These are phyloP conservation scores for Fusarium oxysporum DNA, from an alignment of 2,329 filamentous ascomycete species.

Conservation along the genomic window DNA sequence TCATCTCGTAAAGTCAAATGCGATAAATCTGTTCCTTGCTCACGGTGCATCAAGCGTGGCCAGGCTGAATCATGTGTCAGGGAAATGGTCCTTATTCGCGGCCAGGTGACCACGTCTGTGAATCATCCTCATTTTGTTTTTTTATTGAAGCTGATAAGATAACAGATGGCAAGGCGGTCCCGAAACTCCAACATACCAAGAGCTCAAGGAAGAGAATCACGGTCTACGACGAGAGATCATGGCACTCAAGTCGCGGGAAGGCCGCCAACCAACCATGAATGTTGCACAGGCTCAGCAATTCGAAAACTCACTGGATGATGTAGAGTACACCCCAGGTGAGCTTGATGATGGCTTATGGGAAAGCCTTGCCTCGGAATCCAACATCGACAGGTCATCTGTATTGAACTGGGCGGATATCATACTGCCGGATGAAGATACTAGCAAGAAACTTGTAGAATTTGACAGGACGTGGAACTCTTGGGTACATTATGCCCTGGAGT, in stretches of 20 bases:
- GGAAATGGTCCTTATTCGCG: background rate
- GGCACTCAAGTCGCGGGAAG: rapidly evolving
- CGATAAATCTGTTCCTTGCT: background rate
- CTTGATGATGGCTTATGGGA: background rate
- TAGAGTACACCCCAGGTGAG: background rate
- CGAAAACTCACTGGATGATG: rapidly evolving
- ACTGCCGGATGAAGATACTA: background rate
- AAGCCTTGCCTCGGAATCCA: background rate
- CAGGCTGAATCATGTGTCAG: background rate
- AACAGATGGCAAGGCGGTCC: background rate
- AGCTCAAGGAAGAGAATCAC: background rate
- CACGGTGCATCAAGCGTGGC: background rate
- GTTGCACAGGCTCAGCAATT: background rate
- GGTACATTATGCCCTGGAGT: background rate
- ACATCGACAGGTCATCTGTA: background rate
- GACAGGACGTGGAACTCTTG: background rate
- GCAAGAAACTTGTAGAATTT: background rate
- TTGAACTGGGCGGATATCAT: background rate
- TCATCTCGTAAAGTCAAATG: background rate
- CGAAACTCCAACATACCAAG: background rate
- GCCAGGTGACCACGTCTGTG: background rate
- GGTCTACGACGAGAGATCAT: background rate
- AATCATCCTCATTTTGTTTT: background rate
- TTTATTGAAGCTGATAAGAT: rapidly evolving
- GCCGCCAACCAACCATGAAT: background rate